Conservation (phyloP, 164 flowering plant species). For the Vitis amurensis region DNA sequence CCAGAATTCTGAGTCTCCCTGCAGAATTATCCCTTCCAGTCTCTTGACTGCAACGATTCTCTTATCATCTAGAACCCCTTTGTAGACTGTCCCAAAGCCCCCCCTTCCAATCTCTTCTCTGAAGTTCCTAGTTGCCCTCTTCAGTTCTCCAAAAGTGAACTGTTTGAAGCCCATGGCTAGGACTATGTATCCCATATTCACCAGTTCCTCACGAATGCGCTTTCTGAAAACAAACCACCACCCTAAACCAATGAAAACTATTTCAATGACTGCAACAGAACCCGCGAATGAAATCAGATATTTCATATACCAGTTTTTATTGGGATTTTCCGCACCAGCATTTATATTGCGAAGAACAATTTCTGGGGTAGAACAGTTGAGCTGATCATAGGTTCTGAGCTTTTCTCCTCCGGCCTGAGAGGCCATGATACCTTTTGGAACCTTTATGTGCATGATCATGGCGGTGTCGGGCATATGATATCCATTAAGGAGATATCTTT, state of each 20-base stretch:
- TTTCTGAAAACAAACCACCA: slow-evolving; percentile 5
- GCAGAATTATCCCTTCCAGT: background rate
- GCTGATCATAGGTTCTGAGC: background rate
- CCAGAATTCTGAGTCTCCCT: slow-evolving; percentile 7
- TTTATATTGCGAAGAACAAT: background rate
- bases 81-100: slow-evolving; percentile 3
- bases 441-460: background rate
- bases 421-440: background rate
- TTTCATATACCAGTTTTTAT: background rate
- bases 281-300: background rate
- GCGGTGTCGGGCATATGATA: background rate
- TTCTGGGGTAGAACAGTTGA: background rate
- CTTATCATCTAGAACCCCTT: background rate
- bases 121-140: slow-evolving; percentile 1
- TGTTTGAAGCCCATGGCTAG: slow-evolving; percentile 3
- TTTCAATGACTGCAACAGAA: slow-evolving; percentile 1
- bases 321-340: background rate
- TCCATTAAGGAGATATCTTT: background rate
- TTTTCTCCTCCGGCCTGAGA: background rate
- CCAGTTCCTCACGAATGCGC: background rate
- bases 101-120: slow-evolving; percentile 1
- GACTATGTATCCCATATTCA: background rate
- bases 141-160: background rate
- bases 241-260: background rate
- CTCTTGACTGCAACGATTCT: slow-evolving; percentile 4